phyloP scores from a whole-genome alignment of 1,284 basidiomycete genomes.

The Moesziomyces antarcticus region DNA sequence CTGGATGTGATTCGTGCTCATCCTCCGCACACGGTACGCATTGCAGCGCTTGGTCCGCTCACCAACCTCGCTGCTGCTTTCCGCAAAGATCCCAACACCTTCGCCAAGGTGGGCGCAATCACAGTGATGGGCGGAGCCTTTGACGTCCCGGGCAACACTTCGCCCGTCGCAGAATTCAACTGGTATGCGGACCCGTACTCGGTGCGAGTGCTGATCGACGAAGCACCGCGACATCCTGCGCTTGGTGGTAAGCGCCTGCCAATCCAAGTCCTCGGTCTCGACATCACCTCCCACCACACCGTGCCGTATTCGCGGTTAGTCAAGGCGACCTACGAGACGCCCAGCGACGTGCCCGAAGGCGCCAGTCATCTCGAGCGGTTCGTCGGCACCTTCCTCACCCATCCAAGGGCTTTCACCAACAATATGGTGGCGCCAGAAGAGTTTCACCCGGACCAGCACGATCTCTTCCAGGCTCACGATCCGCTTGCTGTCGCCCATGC shows the following conservation, averaged over 20 bases:
- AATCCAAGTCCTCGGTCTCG: constrained; percentile 58
- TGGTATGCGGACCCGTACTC: constrained; percentile 93
- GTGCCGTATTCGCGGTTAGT: constrained; percentile 59
- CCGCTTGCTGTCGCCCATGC: constrained; percentile 64
- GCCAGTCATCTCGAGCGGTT: constrained; percentile 38
- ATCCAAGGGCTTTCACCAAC: constrained; percentile 62
- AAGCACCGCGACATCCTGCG: constrained; percentile 31
- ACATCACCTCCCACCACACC: constrained; percentile 57
- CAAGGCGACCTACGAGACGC: constrained; percentile 35
- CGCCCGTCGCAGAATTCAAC: constrained; percentile 76
- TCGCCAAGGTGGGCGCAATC: constrained; percentile 75
- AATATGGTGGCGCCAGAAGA: constrained; percentile 47
- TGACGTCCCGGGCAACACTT: constrained; percentile 91
- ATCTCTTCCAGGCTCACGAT: constrained; percentile 63
- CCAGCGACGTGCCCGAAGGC: constrained; percentile 11
- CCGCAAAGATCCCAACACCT: constrained; percentile 73
- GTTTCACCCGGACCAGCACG: constrained; percentile 56
- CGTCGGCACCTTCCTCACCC: constrained; percentile 56
- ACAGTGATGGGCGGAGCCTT: constrained; percentile 96
- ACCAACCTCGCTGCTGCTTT: constrained; percentile 84
- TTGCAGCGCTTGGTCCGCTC: constrained; percentile 86
- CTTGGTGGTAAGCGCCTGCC: constrained; percentile 37
- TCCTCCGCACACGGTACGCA: constrained; percentile 78
- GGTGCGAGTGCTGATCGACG: constrained; percentile 69
- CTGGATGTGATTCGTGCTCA: constrained; percentile 76